These are phyloP conservation scores for Schwanniomyces sp. DNA, from an alignment of 805 yeast species.

Conservation along the genomic window DNA sequence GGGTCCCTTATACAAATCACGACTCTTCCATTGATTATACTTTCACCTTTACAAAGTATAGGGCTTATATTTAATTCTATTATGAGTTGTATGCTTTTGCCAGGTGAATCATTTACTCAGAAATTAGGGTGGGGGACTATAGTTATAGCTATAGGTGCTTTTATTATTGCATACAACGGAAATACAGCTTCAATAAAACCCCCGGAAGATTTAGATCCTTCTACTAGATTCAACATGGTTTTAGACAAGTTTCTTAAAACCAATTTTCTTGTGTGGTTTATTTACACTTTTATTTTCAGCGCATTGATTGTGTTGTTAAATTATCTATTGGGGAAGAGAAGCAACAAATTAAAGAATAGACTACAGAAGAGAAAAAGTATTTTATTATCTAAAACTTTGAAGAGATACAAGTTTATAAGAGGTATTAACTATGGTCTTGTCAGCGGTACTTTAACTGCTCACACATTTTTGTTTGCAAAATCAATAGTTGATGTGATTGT, in stretches of 20 bases:
- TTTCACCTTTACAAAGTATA: constrained; percentile 81
- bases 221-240: constrained; percentile 38
- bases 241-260: constrained; percentile 34
- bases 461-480: constrained; percentile 83
- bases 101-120: constrained; percentile 65
- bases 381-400: constrained; percentile 9
- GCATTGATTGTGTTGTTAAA: constrained; percentile 23
- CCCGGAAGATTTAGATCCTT: constrained; percentile 18
- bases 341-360: constrained; percentile 3
- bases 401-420: constrained; percentile 33
- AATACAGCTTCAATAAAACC: constrained; percentile 30
- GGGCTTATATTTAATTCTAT: constrained; percentile 87
- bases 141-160: constrained; percentile 71
- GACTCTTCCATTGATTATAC: constrained; percentile 74
- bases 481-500: constrained; percentile 71
- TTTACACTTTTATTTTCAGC: constrained; percentile 31
- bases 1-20: constrained; percentile 85
- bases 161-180: constrained; percentile 74
- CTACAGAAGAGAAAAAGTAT: constrained; percentile 7
- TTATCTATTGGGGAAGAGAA: constrained; percentile 15
- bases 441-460: constrained; percentile 81
- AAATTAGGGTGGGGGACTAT: constrained; percentile 63
- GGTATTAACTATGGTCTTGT: constrained; percentile 68
- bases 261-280: constrained; percentile 60
- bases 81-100: constrained; percentile 60